Conservation (phyloP, 225 moss, liverwort and hornwort genomes). For the Ulota crispa region DNA sequence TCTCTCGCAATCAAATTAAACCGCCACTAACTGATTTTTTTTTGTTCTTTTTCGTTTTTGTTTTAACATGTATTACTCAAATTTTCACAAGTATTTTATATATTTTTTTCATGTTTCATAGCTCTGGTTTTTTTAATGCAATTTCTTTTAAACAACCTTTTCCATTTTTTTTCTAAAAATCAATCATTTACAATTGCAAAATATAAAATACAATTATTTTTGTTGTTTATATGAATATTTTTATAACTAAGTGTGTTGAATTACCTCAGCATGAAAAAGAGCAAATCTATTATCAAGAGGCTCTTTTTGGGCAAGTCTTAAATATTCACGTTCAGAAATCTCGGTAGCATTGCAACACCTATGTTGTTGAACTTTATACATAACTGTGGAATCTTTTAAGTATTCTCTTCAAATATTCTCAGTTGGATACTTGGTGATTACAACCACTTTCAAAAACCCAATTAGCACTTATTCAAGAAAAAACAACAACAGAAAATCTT, state of each 20-base stretch:
- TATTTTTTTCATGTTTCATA: not conserved
- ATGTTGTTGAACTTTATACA: slow-evolving; percentile 25
- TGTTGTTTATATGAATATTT: no score
- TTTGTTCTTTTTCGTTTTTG: not conserved
- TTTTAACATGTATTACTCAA: fast-evolving
- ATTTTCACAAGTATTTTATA: fast-evolving
- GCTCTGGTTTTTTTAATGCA: no score
- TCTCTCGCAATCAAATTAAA: not conserved
- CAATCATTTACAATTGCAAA: no score
- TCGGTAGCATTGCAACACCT: slow-evolving; percentile 37
- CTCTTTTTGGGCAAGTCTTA: slow-evolving; percentile 31
- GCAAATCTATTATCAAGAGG: slow-evolving; percentile 22
- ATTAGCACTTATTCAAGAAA: fast-evolving
- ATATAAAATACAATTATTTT: no score
- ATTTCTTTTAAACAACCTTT: no score
- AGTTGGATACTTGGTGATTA: fast-evolving
- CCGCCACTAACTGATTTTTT: no score
- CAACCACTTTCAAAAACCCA: fast-evolving
- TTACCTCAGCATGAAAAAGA: slow-evolving; percentile 23
- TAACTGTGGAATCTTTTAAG: not conserved
- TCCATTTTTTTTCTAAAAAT: no score
- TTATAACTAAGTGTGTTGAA: not conserved
- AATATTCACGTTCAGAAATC: slow-evolving; percentile 37
- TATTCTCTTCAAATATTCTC: fast-evolving
- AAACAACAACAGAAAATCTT: not conserved